Percentiles rank a stretch among this genome's conserved stretches.
Conservation (phyloP, 139 green algal species). For the Chlorella ohadii region DNA sequence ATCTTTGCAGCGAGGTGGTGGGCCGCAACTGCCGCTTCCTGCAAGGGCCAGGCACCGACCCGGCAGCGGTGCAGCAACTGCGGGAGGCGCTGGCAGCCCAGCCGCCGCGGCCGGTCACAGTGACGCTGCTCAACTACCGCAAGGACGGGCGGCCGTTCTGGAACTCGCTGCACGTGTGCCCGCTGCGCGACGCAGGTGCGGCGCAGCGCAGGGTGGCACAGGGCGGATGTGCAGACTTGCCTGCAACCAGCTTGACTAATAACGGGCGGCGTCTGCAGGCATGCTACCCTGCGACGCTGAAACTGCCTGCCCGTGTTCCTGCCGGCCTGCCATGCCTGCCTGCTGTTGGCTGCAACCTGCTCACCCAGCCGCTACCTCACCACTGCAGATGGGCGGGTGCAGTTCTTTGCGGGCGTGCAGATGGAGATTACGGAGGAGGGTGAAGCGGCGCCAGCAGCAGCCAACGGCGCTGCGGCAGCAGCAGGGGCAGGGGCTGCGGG, state of each 20-base stretch:
- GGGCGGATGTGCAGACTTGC: too few relatives aligned
- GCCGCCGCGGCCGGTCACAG: slow-evolving; percentile 47
- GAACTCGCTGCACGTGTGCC: slow-evolving; percentile 72
- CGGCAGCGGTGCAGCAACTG: slow-evolving; percentile 47
- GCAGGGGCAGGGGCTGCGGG: background rate
- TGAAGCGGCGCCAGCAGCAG: background rate
- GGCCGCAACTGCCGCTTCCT: slow-evolving; percentile 58
- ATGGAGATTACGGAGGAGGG: background rate
- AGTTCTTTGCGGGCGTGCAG: slow-evolving; percentile 74
- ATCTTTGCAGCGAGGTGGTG: slow-evolving; percentile 53
- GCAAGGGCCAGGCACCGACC: slow-evolving; percentile 51
- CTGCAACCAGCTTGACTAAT: too few relatives aligned
- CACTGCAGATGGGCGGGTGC: slow-evolving; percentile 44
- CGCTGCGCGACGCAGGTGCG: slow-evolving; percentile 55
- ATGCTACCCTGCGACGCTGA: too few relatives aligned
- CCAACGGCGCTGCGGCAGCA: background rate
- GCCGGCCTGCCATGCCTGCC: too few relatives aligned
- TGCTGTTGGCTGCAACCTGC: too few relatives aligned
- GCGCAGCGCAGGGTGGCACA: too few relatives aligned
- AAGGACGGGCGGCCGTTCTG: slow-evolving; percentile 58
- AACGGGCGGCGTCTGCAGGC: too few relatives aligned
- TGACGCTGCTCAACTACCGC: slow-evolving; percentile 73
- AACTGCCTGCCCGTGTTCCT: too few relatives aligned
- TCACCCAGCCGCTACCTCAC: too few relatives aligned
- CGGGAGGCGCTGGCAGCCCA: slow-evolving; percentile 43